Percentiles rank a stretch among this genome's conserved stretches.
Evolutionary conservation across 176 grass and related monocot genomes (phyloP).

Genomic region (Avena atlantica): DNA sequence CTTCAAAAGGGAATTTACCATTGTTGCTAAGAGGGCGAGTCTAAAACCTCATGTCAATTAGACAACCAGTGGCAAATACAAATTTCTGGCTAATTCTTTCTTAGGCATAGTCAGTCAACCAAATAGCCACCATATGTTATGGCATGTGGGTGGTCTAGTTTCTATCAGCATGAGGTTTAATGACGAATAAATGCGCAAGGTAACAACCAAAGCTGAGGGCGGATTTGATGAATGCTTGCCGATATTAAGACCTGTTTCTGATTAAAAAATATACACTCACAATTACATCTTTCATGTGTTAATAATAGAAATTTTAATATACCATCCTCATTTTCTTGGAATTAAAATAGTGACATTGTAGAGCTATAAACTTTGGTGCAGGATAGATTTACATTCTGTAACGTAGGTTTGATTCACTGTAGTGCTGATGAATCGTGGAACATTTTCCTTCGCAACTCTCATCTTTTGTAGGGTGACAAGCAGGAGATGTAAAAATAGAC

Average conservation of each 20-base stretch:
- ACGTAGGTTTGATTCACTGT: not conserved
- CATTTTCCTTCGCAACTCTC: not conserved
- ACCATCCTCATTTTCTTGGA: not conserved
- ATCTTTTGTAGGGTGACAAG: not conserved
- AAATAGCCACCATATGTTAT: not conserved
- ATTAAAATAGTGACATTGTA: slow-evolving; percentile 20
- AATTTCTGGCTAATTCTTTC: not conserved
- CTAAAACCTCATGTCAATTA: not conserved
- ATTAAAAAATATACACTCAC: not conserved
- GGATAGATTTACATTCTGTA: not conserved
- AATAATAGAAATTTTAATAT: not conserved
- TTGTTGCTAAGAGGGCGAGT: not conserved
- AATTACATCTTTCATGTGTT: not conserved
- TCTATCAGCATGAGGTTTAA: not conserved
- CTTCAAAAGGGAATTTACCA: not conserved
- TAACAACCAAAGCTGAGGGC: not conserved
- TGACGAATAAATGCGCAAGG: not conserved
- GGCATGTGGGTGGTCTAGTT: not conserved
- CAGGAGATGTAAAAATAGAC: slow-evolving; percentile 7
- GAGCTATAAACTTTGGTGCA: not conserved
- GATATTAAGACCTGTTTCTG: not conserved
- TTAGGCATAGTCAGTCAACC: slow-evolving; percentile 9
- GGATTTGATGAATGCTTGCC: not conserved
- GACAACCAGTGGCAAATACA: not conserved
- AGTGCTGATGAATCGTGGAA: not conserved